Conservation (phyloP, 2,329 filamentous ascomycete species). For the Pseudogymnoascus sp. region DNA sequence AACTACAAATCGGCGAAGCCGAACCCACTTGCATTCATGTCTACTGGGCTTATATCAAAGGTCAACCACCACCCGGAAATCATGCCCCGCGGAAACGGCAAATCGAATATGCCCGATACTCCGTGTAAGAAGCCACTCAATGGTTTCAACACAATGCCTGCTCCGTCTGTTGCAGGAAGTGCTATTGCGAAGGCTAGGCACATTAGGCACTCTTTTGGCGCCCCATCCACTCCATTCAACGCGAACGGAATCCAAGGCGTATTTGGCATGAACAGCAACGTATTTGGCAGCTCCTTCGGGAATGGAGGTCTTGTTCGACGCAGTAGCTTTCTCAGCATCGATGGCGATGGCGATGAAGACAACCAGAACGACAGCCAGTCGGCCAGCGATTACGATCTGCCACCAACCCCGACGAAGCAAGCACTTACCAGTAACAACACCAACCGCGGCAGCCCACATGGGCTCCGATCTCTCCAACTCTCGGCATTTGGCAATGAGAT, state of each 20-base stretch:
- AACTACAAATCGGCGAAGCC: constrained; percentile 70
- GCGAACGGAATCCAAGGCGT: constrained; percentile 41
- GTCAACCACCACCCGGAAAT: constrained; percentile 72
- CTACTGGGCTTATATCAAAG: constrained; percentile 90
- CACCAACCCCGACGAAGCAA: constrained; percentile 90
- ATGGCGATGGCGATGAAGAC: constrained; percentile 69
- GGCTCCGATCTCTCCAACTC: constrained; percentile 21
- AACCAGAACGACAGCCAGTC: constrained; percentile 49
- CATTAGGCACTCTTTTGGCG: constrained; percentile 64
- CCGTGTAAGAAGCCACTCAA: constrained; percentile 82
- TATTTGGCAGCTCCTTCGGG: constrained; percentile 49
- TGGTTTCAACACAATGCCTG: constrained; percentile 57
- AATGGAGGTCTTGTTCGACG: constrained; percentile 34
- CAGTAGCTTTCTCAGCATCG: constrained; percentile 70
- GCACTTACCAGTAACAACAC: constrained; percentile 24
- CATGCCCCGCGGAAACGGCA: constrained; percentile 46
- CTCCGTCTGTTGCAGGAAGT: constrained; percentile 46
- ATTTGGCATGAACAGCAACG: constrained; percentile 47
- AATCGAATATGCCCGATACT: constrained; percentile 77
- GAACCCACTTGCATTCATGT: constrained; percentile 78
- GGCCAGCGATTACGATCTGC: constrained; percentile 61
- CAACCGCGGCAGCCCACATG: constrained; percentile 24
- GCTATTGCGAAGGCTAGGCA: constrained; percentile 52
- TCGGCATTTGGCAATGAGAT: constrained; percentile 22
- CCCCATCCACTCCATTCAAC: constrained; percentile 75